Evolutionary conservation across 352 stramenopile genomes (phyloP), one percentile per base, ranked within the genome.

Genomic region (Globisporangium camurandrum): DNA sequence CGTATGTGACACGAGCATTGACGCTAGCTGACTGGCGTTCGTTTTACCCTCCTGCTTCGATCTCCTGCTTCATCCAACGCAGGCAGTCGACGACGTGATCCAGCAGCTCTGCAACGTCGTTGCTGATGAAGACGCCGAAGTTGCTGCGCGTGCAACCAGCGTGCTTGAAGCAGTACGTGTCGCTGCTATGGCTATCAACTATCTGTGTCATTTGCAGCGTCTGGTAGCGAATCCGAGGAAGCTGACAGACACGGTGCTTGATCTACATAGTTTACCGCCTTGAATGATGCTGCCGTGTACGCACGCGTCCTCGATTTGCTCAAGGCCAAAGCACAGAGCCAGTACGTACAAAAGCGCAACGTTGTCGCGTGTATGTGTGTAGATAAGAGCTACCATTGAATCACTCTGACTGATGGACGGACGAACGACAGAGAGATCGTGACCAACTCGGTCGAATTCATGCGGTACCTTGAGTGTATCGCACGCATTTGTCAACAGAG

Each of bases 391-490:
- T n/a, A n/a, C n/a, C n/a, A n/a, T n/a, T n/a, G n/a, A n/a, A n/a
- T n/a, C n/a, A n/a, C n/a, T n/a, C n/a, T n/a, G n/a, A n/a, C n/a
- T n/a, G n/a, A n/a, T n/a, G n/a, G n/a, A n/a, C n/a, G n/a, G n/a
- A 61, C 38, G 11, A 10, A 28, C n/a, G 19, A 9, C 27, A 84
- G 71, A 52, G 65, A 65, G 14, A 67, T 75, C 42, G 51, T 48
- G 1, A 41, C 61, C 50, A 88, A 64, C 40, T 90, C 78, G 4
- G 66, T 88, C 16, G 73, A 88, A 47, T 89, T 74, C 43, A 83
- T 92, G 67, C 75, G 83, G 19, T 88, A 84, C 43, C 54, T 93
- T 14, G 83, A 92, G 51, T 68, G 65, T 4, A 84, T 89, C 22
- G 77, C 79, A 0, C 71, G 66, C 37, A 71, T 90, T 40, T 81